Percentiles rank a stretch among this genome's conserved stretches.
Evolutionary conservation across 371 early-diverging fungal species (phyloP).

Genomic region (Mucor circinelloides): DNA sequence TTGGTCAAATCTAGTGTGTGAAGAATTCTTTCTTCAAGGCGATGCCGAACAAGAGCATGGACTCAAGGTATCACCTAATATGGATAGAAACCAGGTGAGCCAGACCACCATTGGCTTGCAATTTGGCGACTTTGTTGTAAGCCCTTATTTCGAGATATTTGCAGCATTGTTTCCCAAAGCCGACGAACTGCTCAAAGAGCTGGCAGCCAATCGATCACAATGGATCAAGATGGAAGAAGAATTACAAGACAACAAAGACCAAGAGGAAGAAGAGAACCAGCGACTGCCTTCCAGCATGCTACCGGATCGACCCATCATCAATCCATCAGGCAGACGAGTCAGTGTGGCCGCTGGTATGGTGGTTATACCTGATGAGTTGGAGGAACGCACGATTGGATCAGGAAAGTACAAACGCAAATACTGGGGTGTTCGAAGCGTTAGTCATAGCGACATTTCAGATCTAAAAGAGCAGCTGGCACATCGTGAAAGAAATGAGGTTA

Average conservation of each 20-base stretch:
- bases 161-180: slow-evolving; percentile 73
- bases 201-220: slow-evolving; percentile 38
- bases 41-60: slow-evolving; percentile 74
- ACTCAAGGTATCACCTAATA: slow-evolving; percentile 84
- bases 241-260: slow-evolving; percentile 5
- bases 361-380: slow-evolving; percentile 53
- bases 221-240: slow-evolving; percentile 42
- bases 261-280: slow-evolving; percentile 17
- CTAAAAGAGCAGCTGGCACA: neutral
- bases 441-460: slow-evolving; percentile 32
- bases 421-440: slow-evolving; percentile 48
- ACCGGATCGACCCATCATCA: slow-evolving; percentile 42
- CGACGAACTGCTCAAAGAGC: slow-evolving; percentile 37
- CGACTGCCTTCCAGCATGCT: slow-evolving; percentile 36
- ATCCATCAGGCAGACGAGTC: slow-evolving; percentile 53
- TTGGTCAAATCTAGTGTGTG: slow-evolving; percentile 86
- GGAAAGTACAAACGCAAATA: slow-evolving; percentile 40
- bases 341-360: slow-evolving; percentile 61
- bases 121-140: slow-evolving; percentile 84
- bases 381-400: slow-evolving; percentile 43
- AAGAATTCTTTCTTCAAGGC: slow-evolving; percentile 88
- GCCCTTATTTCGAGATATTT: slow-evolving; percentile 83
- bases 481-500: slow-evolving; percentile 13
- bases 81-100: slow-evolving; percentile 77
- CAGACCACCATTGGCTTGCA: slow-evolving; percentile 79